Evolutionary conservation across 177 flowering plant genomes (phyloP), one percentile per base, ranked within the genome.

Genomic region (Vitis hybrid): DNA sequence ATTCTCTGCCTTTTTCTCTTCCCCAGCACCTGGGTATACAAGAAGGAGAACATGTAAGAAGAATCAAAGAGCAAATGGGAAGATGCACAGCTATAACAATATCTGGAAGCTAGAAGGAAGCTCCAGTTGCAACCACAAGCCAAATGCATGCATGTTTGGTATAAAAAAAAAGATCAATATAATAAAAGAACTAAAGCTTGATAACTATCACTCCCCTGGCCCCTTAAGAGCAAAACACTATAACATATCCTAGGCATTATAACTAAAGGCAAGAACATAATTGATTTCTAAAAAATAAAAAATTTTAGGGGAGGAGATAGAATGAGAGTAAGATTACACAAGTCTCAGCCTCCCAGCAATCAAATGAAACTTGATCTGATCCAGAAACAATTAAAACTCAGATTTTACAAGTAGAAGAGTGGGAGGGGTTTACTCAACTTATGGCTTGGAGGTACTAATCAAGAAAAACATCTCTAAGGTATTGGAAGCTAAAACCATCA

Each of bases 1-100:
- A 51, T 75, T 75, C 71, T 82, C 93, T 2, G 63, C 64, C 52
- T 84, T 79, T 64, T 85, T 80, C 64, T 84, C 88, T 50, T 80
- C 76, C 11, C 66, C 71, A 66, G 48, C 60, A 48, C 31, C 7
- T 48, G 48, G 16, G 50, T 56, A 22, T 64, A 39, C 55, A 65
- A 51, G 63, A 2, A 62, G 14, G 16, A 60, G 14, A n/a, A 12
- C 18, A 48, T 48, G 16, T 20, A 7, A 45, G n/a, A 12, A 10
- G 60, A 68, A n/a, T 12, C 6, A 45, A 45, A n/a, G 26, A 48
- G 53, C 20, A 4, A 63, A 11, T 5, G 49, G 15, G 13, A 5
- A 5, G 16, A 15, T 14, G 10, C 29, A 26, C 29, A 26, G 29
- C 29, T 26, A 26, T 26, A 15, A 62, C 39, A 39, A 8, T 15